A percentile compares a stretch with the other conserved stretches of the same genome.
Evolutionary conservation across 495 filamentous ascomycete species (phyloP).

Genomic region (Collariella sp.): DNA sequence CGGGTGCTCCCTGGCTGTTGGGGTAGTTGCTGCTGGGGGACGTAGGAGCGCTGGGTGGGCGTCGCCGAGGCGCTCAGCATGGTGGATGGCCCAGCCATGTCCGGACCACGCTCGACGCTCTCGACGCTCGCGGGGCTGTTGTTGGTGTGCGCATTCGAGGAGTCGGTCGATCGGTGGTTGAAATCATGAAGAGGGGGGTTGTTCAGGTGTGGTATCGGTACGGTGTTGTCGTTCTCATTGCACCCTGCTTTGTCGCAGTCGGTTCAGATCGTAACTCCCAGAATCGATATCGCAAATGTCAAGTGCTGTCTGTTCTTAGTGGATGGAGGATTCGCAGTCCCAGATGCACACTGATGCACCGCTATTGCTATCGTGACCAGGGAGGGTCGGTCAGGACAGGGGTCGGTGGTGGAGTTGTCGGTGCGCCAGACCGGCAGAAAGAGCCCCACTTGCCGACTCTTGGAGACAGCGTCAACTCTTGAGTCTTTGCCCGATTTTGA

Average conservation of each 20-base stretch:
- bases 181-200: slow-evolving; percentile 5
- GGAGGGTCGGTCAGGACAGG: background rate
- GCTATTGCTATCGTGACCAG: background rate
- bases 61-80: slow-evolving; percentile 57
- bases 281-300: background rate
- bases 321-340: background rate
- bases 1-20: slow-evolving; percentile 27
- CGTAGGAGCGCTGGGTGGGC: slow-evolving; percentile 61
- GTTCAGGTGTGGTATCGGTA: background rate
- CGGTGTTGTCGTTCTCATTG: background rate
- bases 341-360: no score
- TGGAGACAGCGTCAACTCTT: background rate
- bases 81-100: slow-evolving; percentile 49
- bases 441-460: background rate
- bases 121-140: slow-evolving; percentile 19
- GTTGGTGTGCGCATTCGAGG: slow-evolving; percentile 19
- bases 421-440: background rate
- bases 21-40: slow-evolving; percentile 38
- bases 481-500: no score
- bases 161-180: slow-evolving; percentile 8
- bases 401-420: background rate
- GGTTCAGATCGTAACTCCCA: slow-evolving; percentile 1
- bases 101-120: slow-evolving; percentile 34
- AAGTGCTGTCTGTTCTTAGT: background rate
- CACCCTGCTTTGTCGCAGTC: background rate